phyloP scores from a whole-genome alignment of 495 filamentous ascomycete species.

The Talaromyces proteolyticus region DNA sequence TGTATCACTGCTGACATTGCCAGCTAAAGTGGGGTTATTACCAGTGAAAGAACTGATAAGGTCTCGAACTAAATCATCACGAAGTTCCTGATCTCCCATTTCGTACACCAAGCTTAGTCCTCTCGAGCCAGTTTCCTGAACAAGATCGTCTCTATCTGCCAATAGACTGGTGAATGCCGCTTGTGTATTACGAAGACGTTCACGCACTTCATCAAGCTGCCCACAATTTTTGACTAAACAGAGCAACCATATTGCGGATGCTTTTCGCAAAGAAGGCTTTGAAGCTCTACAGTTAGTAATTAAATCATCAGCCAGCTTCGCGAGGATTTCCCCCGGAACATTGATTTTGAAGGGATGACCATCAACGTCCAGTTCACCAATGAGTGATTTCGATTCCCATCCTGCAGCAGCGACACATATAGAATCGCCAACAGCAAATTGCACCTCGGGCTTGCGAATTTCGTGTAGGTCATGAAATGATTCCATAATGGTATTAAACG shows the following conservation, averaged over 20 bases:
- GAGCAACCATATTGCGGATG: slow-evolving; percentile 87
- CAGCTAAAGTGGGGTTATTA: slow-evolving; percentile 58
- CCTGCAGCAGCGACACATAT: slow-evolving; percentile 68
- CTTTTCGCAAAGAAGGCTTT: slow-evolving; percentile 82
- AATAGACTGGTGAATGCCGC: slow-evolving; percentile 82
- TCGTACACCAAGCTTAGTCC: slow-evolving; percentile 89
- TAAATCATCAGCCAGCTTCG: slow-evolving; percentile 56
- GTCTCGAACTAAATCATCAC: slow-evolving; percentile 77
- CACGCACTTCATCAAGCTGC: slow-evolving; percentile 62
- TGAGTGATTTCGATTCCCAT: slow-evolving; percentile 65
- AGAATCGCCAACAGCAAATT: slow-evolving; percentile 86
- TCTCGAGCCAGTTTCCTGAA: slow-evolving; percentile 90
- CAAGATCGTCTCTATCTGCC: slow-evolving; percentile 81
- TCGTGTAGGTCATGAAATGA: slow-evolving; percentile 73
- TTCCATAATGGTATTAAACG: slow-evolving; percentile 42
- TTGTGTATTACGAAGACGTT: slow-evolving; percentile 71
- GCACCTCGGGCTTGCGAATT: slow-evolving; percentile 74
- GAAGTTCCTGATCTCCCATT: slow-evolving; percentile 73
- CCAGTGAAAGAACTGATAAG: slow-evolving; percentile 85
- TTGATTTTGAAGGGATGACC: slow-evolving; percentile 33
- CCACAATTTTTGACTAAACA: slow-evolving; percentile 91
- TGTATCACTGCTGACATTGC: slow-evolving; percentile 79
- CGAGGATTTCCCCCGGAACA: slow-evolving; percentile 42
- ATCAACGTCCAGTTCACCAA: slow-evolving; percentile 57
- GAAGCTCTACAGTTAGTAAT: slow-evolving; percentile 69